A percentile compares a stretch with the other conserved stretches of the same genome.
Conservation (phyloP, 805 yeast genomes). For the Metschnikowia lachancei region DNA sequence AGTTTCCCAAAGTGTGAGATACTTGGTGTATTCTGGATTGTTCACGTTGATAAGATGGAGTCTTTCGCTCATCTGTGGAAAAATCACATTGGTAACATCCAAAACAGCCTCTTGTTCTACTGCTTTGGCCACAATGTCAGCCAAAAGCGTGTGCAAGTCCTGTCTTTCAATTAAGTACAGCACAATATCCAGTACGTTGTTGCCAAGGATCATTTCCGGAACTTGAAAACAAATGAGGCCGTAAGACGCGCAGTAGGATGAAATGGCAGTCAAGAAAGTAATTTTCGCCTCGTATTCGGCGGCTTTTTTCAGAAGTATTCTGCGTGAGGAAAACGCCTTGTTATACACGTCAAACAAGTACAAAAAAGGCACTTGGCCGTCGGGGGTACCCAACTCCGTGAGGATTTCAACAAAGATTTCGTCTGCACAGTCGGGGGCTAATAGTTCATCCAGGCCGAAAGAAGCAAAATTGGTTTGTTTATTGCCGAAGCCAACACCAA, state of each 20-base stretch:
- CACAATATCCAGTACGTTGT: constrained; percentile 32
- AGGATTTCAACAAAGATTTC: constrained; percentile 53
- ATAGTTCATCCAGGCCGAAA: constrained; percentile 21
- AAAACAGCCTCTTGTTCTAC: constrained; percentile 62
- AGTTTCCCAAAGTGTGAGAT: constrained; percentile 54
- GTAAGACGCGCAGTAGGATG: constrained; percentile 53
- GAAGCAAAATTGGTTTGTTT: constrained; percentile 24
- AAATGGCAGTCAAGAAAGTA: constrained; percentile 45
- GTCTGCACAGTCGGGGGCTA: constrained; percentile 43
- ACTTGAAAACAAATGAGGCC: constrained; percentile 68
- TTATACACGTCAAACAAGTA: constrained; percentile 49
- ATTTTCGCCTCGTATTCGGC: constrained; percentile 36
- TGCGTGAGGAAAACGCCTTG: constrained; percentile 38
- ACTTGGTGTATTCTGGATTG: constrained; percentile 50
- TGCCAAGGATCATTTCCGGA: constrained; percentile 56
- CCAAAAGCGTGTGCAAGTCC: constrained; percentile 38
- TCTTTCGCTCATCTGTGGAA: constrained; percentile 43
- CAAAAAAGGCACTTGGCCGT: constrained; percentile 38
- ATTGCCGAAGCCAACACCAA: constrained; percentile 27
- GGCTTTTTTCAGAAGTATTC: constrained; percentile 44
- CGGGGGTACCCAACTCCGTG: constrained; percentile 51
- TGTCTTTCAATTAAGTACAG: constrained; percentile 24
- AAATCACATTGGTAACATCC: constrained; percentile 56
- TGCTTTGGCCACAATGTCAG: constrained; percentile 56
- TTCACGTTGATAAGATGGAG: constrained; percentile 43